These are phyloP conservation scores for Kwoniella dejecticola DNA, from an alignment of 768 basidiomycete species.

Conservation along the genomic window DNA sequence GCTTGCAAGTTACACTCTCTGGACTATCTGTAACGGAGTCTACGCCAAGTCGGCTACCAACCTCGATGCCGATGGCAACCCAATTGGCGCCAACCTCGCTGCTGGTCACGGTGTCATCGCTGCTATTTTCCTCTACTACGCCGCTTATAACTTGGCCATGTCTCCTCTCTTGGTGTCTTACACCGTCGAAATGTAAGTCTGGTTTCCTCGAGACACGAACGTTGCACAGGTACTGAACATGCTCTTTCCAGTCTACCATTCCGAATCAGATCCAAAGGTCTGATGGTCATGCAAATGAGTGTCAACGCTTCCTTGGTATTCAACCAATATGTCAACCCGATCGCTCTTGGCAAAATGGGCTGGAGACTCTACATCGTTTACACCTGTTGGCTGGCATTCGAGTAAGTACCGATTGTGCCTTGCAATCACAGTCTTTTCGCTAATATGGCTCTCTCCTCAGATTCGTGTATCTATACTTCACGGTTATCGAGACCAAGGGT, in stretches of 20 bases:
- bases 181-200: constrained; percentile 41
- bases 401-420: too few species aligned
- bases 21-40: constrained; percentile 39
- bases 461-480: constrained; percentile 32
- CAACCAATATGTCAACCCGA: constrained; percentile 48
- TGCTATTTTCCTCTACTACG: constrained; percentile 52
- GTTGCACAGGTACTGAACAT: too few species aligned
- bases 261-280: constrained; percentile 41
- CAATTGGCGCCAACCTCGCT: constrained; percentile 29
- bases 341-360: constrained; percentile 39
- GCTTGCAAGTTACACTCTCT: constrained; percentile 30
- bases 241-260: constrained; percentile 38
- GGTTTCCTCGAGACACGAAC: too few species aligned
- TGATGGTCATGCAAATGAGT: constrained; percentile 34
- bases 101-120: constrained; percentile 48
- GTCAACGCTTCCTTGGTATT: constrained; percentile 39
- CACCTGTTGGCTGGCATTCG: constrained; percentile 23
- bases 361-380: constrained; percentile 45
- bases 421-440: too few species aligned
- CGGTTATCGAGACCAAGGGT: constrained; percentile 40
- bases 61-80: constrained; percentile 30
- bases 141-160: constrained; percentile 44
- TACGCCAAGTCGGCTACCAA: constrained; percentile 33
- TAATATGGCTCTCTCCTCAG: too few species aligned
- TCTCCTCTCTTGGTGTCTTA: constrained; percentile 40